Base-by-base conservation (phyloP, 306 rosid species). In the Pueraria montana region DNA sequence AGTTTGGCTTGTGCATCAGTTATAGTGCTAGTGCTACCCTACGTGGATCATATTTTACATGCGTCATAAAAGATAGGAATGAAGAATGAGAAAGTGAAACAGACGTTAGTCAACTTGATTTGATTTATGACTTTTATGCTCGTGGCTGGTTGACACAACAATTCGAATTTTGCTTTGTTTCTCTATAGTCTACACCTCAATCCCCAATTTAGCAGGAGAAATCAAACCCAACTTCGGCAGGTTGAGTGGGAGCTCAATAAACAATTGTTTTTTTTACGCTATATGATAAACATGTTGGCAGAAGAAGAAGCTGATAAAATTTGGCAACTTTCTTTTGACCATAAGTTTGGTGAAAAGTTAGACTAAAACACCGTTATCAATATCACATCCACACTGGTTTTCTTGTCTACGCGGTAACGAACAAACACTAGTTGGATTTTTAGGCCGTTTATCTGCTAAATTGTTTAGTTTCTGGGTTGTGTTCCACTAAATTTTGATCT, bases 311-410 rank as follows among this genome's bases (percentile, higher is more conserved):
- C 17, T 21, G 21, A 36, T 74, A 68, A 74, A 74, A 74, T 56
- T 55, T 74, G 36, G 52, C 40, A 55, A 24, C 56, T 40, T 58
- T 58, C 26, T 76, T 76, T 76, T 23, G 70, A 76, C 70, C 2
- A 42, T 2, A 13, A 1, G 17, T 23, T 58, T 75, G 66, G 50
- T 12, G 23, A 38, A 75, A 55, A 59, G 56, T 76, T 40, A 11
- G 66, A 18, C 16, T 13, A 12, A 46, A 70, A 71, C 13, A 21
- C 23, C 8, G 1, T 14, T 45, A 24, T 23, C 59, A 46, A 8
- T 24, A 71, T 71, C 76, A 13, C 21, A 36, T 68, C 8, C 74
- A 40, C 17, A 18, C 27, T 68, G 0, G 10, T 18, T 8, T 66
- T 36, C 53, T 9, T 20, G 53, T 40, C 32, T 10, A 9, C 52